Evolutionary conservation across 2,329 filamentous ascomycete species (phyloP).

Genomic region (Clonostachys solani): DNA sequence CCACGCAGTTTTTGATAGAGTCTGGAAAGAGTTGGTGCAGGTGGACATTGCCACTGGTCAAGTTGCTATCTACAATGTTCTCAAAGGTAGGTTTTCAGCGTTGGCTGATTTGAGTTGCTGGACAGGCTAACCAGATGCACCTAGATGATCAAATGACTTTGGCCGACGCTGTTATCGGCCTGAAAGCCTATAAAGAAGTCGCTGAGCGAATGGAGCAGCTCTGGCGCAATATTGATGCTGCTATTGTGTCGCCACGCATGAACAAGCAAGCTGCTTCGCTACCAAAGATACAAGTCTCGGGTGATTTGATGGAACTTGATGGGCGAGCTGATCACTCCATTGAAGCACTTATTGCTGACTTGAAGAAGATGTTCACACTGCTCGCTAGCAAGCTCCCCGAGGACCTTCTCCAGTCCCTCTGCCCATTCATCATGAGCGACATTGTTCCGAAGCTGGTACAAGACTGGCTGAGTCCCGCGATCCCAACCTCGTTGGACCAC

Average conservation of each 20-base stretch:
- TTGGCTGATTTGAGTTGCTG: not conserved
- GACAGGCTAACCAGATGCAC: conserved; percentile 10
- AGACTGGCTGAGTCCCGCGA: conserved; percentile 69
- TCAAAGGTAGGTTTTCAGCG: conserved; percentile 36
- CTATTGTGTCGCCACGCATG: conserved; percentile 58
- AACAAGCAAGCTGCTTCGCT: conserved; percentile 25
- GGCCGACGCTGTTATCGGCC: conserved; percentile 47
- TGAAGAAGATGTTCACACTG: conserved; percentile 47
- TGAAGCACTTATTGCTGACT: conserved; percentile 47
- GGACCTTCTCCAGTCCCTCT: conserved; percentile 56
- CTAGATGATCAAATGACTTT: conserved; percentile 48
- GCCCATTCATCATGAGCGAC: conserved; percentile 64
- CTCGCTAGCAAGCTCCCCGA: conserved; percentile 46
- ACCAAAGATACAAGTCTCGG: conserved; percentile 33
- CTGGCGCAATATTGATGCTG: conserved; percentile 58
- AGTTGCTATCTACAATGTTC: conserved; percentile 50
- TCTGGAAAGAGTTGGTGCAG: conserved; percentile 68
- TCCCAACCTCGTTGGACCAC: conserved; percentile 70
- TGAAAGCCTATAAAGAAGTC: conserved; percentile 57
- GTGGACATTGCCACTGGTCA: conserved; percentile 52
- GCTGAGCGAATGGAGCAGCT: conserved; percentile 55
- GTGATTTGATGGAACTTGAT: conserved; percentile 34
- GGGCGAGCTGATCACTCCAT: conserved; percentile 40
- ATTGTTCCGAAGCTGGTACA: conserved; percentile 65
- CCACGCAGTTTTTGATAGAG: conserved; percentile 58